A percentile compares a stretch with the other conserved stretches of the same genome.
Conservation (phyloP, 306 rosid species). For the Nissolia schottii region DNA sequence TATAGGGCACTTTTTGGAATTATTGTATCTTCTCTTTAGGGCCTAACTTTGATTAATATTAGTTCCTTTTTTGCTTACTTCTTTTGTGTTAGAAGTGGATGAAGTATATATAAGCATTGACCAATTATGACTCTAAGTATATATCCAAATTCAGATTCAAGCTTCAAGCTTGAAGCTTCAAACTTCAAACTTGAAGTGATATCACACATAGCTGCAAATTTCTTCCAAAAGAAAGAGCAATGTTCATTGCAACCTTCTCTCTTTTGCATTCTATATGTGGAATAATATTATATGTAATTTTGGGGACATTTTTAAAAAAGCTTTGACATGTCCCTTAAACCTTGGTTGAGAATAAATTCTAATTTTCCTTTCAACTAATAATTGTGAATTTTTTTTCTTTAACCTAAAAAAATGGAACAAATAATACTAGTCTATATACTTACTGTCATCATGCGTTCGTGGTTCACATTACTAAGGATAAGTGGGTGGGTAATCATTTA, state of each 20-base stretch:
- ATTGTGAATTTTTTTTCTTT: no score
- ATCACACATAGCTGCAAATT: background rate
- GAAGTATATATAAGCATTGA: background rate
- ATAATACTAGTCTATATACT: no score
- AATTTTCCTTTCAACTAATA: no score
- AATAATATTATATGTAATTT: no score
- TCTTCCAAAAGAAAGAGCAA: background rate
- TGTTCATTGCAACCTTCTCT: background rate
- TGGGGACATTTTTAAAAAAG: no score
- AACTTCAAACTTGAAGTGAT: background rate
- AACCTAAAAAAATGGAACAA: no score
- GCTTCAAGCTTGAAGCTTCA: background rate
- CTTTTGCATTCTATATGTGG: background rate
- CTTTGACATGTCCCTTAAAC: no score
- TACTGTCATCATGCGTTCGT: background rate
- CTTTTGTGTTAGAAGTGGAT: background rate
- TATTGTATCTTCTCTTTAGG: conserved; percentile 1
- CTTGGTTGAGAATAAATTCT: no score
- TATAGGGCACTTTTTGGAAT: conserved; percentile 17
- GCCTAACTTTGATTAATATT: conserved; percentile 13
- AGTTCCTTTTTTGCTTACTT: background rate
- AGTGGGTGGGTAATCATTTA: background rate
- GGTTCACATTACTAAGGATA: background rate
- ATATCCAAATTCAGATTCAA: background rate
- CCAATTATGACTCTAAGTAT: background rate